These are phyloP conservation scores for Erythrobasidium hasegawianum DNA, from an alignment of 1,284 basidiomycete genomes.

Conservation along the genomic window DNA sequence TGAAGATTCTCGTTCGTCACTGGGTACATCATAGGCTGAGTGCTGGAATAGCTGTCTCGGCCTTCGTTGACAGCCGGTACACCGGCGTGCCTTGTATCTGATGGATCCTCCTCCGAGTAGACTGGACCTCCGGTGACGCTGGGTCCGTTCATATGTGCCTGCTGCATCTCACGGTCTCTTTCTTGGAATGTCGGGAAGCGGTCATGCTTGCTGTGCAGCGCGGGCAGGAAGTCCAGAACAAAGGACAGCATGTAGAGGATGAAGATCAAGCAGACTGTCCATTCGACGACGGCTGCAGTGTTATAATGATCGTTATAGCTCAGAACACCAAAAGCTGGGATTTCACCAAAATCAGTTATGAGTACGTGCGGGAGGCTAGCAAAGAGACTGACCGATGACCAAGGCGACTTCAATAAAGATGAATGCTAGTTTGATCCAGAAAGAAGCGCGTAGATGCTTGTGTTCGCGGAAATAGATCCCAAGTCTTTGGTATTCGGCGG, in stretches of 20 bases:
- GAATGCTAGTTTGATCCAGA: slow-evolving; percentile 33
- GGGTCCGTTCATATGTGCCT: slow-evolving; percentile 26
- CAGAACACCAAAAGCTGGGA: slow-evolving; percentile 21
- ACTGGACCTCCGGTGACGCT: slow-evolving; percentile 25
- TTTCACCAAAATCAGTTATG: not conserved
- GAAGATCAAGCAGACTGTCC: slow-evolving; percentile 22
- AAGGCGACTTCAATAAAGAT: slow-evolving; percentile 26
- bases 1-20: not conserved
- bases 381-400: slow-evolving; percentile 11
- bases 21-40: not conserved
- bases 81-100: not conserved
- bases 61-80: not conserved
- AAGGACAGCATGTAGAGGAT: slow-evolving; percentile 30
- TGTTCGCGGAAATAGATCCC: slow-evolving; percentile 22
- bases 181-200: slow-evolving; percentile 29
- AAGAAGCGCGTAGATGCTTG: slow-evolving; percentile 14
- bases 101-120: slow-evolving; percentile 3
- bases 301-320: slow-evolving; percentile 8
- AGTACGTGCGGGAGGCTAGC: not conserved
- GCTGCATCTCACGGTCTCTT: slow-evolving; percentile 9
- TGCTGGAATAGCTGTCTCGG: not conserved
- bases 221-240: slow-evolving; percentile 25
- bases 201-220: slow-evolving; percentile 27
- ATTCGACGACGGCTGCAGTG: slow-evolving; percentile 27
- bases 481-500: slow-evolving; percentile 28